phyloP scores from a whole-genome alignment of 192 early-diverging fungal genomes.

The Coemansia sp. region DNA sequence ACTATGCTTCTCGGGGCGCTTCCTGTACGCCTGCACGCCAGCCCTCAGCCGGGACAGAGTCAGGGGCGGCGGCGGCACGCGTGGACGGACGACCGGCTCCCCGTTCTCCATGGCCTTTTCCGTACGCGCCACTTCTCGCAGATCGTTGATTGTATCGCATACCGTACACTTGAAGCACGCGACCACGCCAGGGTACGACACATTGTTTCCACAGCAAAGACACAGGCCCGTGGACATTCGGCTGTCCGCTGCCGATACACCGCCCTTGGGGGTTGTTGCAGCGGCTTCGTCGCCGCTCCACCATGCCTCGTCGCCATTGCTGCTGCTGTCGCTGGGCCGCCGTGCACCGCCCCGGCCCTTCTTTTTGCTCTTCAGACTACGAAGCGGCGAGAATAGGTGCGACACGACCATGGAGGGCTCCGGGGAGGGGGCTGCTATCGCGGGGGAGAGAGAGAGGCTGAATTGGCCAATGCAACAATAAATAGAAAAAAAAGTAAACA shows the following conservation, averaged over 20 bases:
- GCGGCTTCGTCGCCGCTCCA: conserved; percentile 2
- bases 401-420: conserved; percentile 45
- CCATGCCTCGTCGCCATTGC: not conserved
- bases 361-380: conserved; percentile 37
- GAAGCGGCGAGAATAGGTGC: conserved; percentile 42
- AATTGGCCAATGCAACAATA: no score
- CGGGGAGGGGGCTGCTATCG: no score
- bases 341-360: conserved; percentile 4
- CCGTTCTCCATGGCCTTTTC: conserved; percentile 15
- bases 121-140: conserved; percentile 23
- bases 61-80: conserved; percentile 29
- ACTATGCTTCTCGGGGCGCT: conserved; percentile 32
- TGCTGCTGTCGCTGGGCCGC: not conserved
- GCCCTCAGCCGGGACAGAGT: conserved; percentile 42
- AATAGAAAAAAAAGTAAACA: no score
- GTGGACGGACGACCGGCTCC: not conserved
- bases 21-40: conserved; percentile 30
- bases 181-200: conserved; percentile 18
- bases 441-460: no score
- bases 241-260: no score
- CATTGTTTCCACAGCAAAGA: conserved; percentile 36
- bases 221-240: conserved; percentile 19
- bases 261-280: not conserved
- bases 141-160: conserved; percentile 81
- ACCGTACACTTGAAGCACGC: conserved; percentile 83